Base-by-base conservation (phyloP, 2,329 filamentous ascomycete species). In the Didymella sp. region DNA sequence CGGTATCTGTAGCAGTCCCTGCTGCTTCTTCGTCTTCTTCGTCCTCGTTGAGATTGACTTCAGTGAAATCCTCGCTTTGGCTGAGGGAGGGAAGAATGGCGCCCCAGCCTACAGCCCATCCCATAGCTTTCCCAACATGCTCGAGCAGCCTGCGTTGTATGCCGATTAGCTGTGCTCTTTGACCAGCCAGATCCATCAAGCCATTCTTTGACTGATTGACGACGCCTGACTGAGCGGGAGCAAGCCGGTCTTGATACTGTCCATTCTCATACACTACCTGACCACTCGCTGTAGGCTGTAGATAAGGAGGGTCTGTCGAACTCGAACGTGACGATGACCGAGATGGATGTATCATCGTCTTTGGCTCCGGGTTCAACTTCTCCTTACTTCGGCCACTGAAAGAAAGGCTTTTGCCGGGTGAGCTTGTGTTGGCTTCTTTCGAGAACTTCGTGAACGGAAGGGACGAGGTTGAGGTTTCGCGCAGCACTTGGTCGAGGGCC, bases 121-220 rank as follows among this genome's bases (percentile, higher is more conserved):
- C 87, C 21, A 86, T 81, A 56, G 85, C 85, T 68, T 85, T 86
- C 2, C 91, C 93, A 43, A 92, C 78, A 45, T 87, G 84, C 67
- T 94, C 89, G 0, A 98, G 80, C 5, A 95, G 85, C 60, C 90
- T 91, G 52, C 94, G 84, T 8, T 92, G 93, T 37, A 96, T 79
- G 53, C 91, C 80, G 59, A 92, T 89, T 2, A 98, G 82, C 69
- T 96, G 92, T 6, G 91, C 94, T 67, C 94, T 85, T 58, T 87
- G 87, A 41, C 91, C 90, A 31, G 93, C 91, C 22, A 98, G 80
- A 51, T 96, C 90, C 70, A 96, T 90, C 0, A 93, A 79, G 0
- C 94, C 92, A 13, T 79, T 79, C 57, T 78, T 81, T 17, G 48
- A 38, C 22, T 57, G 54, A n/a, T 57, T 48, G 21, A 57, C 47